phyloP scores from a whole-genome alignment of 1,284 basidiomycete genomes.

The Macrocystidia cucumis region DNA sequence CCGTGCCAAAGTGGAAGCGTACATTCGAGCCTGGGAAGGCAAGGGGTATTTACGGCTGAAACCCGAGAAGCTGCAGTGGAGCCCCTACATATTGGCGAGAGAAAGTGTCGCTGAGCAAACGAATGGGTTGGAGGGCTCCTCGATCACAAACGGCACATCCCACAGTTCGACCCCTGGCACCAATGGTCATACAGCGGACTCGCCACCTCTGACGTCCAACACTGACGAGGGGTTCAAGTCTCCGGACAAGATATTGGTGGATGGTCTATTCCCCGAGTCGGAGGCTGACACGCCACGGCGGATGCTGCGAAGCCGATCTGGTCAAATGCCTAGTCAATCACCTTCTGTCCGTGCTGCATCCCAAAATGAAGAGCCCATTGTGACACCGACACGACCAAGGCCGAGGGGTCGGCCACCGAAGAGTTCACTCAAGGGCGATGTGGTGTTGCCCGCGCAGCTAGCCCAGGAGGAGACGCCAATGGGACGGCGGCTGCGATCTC shows the following conservation, averaged over 20 bases:
- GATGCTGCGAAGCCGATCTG: slow-evolving; percentile 9
- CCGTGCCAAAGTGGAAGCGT: slow-evolving; percentile 56
- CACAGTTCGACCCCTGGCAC: not conserved
- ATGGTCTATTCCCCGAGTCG: not conserved
- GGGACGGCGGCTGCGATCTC: too few relatives aligned
- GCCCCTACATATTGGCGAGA: slow-evolving; percentile 74
- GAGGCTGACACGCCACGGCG: slow-evolving; percentile 1
- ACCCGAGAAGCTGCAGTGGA: slow-evolving; percentile 91
- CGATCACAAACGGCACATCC: not conserved
- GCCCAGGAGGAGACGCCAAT: too few relatives aligned
- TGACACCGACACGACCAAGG: slow-evolving; percentile 5
- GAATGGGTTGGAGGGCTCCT: not conserved
- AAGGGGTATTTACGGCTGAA: slow-evolving; percentile 81
- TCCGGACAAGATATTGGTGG: not conserved
- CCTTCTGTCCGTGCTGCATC: too few relatives aligned
- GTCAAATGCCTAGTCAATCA: slow-evolving; percentile 3
- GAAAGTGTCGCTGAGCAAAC: not conserved
- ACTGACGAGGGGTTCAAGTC: too few relatives aligned
- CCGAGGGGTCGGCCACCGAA: slow-evolving; percentile 10
- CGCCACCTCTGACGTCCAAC: not conserved
- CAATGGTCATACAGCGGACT: not conserved
- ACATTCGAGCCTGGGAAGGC: slow-evolving; percentile 63
- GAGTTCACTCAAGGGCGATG: slow-evolving; percentile 23
- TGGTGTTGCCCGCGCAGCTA: slow-evolving; percentile 28
- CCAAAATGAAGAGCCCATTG: not conserved